Conservation (phyloP, 2,329 filamentous ascomycete species). For the Tolypocladium ovalisporum region DNA sequence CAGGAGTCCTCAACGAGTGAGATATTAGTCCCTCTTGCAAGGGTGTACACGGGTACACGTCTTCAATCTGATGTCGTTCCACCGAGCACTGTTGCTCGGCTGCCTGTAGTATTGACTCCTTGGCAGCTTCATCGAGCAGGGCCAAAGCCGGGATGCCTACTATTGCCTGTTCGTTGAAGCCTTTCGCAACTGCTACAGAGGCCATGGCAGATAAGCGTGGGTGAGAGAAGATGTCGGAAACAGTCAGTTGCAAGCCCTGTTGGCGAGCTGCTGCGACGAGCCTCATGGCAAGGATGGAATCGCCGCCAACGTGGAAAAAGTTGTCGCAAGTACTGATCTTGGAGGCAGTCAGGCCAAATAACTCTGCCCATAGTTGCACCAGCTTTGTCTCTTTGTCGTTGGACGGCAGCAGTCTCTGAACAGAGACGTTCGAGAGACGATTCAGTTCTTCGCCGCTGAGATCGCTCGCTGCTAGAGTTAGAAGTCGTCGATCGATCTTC, state of each 20-base stretch:
- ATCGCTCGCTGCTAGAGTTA: neutral
- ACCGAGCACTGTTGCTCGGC: slow-evolving; percentile 1
- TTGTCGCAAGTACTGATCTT: slow-evolving; percentile 27
- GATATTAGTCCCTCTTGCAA: slow-evolving; percentile 40
- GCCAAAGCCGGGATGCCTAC: neutral
- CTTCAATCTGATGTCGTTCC: slow-evolving; percentile 20
- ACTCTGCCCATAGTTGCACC: slow-evolving; percentile 1
- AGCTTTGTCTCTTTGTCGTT: neutral
- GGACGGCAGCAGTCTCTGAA: neutral
- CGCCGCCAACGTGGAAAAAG: slow-evolving; percentile 36
- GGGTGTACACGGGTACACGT: slow-evolving; percentile 38
- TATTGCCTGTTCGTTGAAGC: too few relatives aligned
- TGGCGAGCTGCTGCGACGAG: slow-evolving; percentile 20
- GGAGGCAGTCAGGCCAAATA: slow-evolving; percentile 3
- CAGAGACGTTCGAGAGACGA: neutral
- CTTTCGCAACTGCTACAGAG: neutral
- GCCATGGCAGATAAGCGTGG: slow-evolving; percentile 2
- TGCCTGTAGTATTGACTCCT: neutral
- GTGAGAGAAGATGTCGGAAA: slow-evolving; percentile 28
- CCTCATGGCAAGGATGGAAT: slow-evolving; percentile 36
- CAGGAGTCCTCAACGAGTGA: slow-evolving; percentile 29
- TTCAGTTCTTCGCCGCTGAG: neutral
- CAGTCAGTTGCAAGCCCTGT: slow-evolving; percentile 24
- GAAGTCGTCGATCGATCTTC: neutral
- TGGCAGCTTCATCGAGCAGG: neutral